Percentiles rank a stretch among this genome's conserved stretches.
Conservation (phyloP, 2,329 filamentous ascomycete genomes). For the Claviceps sp. region DNA sequence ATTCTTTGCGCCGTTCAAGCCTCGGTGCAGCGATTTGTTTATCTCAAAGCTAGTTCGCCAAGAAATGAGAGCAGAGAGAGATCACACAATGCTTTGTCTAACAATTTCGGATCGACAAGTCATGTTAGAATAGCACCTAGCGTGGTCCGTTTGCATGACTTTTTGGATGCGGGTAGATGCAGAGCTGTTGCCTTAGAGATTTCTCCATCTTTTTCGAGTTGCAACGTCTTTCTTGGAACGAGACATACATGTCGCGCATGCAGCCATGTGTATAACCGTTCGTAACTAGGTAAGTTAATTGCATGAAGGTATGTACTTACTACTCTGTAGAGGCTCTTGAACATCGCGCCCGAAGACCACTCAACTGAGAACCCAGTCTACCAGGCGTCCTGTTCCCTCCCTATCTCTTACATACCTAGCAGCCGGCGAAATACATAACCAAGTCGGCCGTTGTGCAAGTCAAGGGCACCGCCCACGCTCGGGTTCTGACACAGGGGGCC, state of each 20-base stretch:
- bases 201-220: no score
- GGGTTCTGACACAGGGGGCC: background rate
- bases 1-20: background rate
- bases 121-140: background rate
- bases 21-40: background rate
- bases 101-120: background rate
- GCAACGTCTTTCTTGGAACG: background rate
- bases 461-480: background rate
- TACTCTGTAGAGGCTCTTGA: no score
- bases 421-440: background rate
- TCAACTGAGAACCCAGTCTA: no score
- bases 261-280: background rate
- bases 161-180: slow-evolving; percentile 2
- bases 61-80: background rate
- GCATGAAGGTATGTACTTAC: no score
- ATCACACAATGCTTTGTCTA: background rate
- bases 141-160: background rate
- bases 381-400: background rate
- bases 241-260: background rate
- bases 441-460: background rate
- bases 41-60: background rate
- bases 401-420: no score
- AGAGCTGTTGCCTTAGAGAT: background rate
- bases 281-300: no score
- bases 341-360: no score